Evolutionary conservation across 176 grass and related monocot genomes (phyloP).

Genomic region (Rhynchospora tenuis): DNA sequence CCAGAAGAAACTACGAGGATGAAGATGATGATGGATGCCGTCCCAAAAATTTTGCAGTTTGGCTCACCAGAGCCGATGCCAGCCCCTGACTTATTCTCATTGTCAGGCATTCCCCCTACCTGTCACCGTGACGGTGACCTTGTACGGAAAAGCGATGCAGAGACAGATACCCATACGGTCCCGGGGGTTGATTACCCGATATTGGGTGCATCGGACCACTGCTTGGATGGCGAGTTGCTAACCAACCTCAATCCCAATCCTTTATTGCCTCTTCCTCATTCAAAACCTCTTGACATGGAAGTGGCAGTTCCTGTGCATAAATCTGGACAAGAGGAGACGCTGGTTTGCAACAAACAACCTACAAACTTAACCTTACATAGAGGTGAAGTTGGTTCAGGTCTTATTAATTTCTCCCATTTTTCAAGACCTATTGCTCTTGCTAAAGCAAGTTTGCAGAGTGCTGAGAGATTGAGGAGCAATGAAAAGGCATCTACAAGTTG

Average conservation of each 20-base stretch:
- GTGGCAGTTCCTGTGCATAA: neutral
- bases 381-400: neutral
- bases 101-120: neutral
- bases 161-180: neutral
- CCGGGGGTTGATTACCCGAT: conserved; percentile 30
- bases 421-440: conserved; percentile 15
- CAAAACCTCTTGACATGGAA: neutral
- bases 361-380: neutral
- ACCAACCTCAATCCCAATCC: conserved; percentile 12
- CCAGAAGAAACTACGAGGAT: neutral
- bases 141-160: neutral
- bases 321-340: neutral
- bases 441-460: conserved; percentile 20
- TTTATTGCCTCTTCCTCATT: neutral
- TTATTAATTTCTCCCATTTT: conserved; percentile 40
- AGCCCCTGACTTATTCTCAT: neutral
- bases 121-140: neutral
- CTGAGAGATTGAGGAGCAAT: conserved; percentile 25
- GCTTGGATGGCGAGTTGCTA: conserved; percentile 6
- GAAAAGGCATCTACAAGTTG: conserved; percentile 14
- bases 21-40: neutral
- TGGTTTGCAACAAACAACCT: neutral
- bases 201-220: conserved; percentile 17
- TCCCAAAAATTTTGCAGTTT: neutral
- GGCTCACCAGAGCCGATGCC: neutral